Base-by-base conservation (phyloP, 106 monocot species). In the Posidonia australis region DNA sequence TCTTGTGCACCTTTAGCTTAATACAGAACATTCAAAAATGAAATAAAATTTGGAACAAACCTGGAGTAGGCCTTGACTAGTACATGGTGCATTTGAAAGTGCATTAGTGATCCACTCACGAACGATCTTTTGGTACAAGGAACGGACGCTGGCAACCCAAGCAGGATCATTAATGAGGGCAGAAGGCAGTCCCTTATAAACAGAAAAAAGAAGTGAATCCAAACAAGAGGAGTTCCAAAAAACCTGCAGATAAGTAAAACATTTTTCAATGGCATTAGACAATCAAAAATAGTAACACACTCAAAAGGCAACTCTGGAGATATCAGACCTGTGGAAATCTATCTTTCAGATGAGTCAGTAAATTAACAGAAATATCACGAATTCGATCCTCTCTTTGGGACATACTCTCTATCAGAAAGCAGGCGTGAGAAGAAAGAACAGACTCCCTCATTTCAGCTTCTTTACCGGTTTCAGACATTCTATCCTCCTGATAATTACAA, bases 361-460 rank as follows among this genome's bases (percentile, higher is more conserved):
- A 76, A 78, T 66, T 77, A 25, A 90, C 76, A 77, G 84, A 81
- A 45, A 91, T 83, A 69, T 98, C 82, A 57, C 96, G 96, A 57
- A 91, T 76, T 74, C 87, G 82, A 63, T 98, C 96, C 77, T 98
- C 90, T 77, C 90, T 90, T 63, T 91, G 87, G 31, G 90, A 90
- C 77, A 90, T 77, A 67, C 72, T 90, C 67, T 90, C 90, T 75
- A 98, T 98, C 17, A 98, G 82, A 80, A 90, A 98, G 67, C 96
- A 98, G 9, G 80, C 67, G 79, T 98, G 96, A 67, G 76, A 77
- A 58, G 90, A 77, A 74, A 98, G 82, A 83, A 91, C 73, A 43
- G 76, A 78, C 46, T 87, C 90, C 65, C 87, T 78, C 44, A 60
- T 58, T 13, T 91, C 87, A 64, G 90, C 84, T 81, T 83, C 87